These are phyloP conservation scores for Moniliophthora roreri DNA, from an alignment of 1,284 basidiomycete genomes.

Conservation along the genomic window DNA sequence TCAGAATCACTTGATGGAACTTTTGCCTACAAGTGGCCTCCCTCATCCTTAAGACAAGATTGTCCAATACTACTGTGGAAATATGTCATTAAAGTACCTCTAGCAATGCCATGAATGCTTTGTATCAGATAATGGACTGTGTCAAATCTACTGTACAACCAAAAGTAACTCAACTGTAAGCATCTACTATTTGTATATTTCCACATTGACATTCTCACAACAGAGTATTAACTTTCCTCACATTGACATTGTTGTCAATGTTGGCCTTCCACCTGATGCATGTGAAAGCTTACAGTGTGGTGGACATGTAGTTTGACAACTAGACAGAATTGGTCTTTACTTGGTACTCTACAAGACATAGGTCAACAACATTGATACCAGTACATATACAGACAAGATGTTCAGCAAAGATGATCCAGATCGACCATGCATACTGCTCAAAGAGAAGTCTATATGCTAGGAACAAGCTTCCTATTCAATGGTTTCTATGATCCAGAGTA, in stretches of 20 bases:
- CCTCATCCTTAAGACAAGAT: not conserved
- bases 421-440: not conserved
- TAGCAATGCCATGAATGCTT: not conserved
- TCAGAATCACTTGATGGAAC: not conserved
- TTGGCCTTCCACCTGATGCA: conserved; percentile 1
- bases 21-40: not conserved
- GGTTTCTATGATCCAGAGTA: too few species aligned
- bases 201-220: too few species aligned
- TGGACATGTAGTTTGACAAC: not conserved
- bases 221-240: conserved; percentile 10
- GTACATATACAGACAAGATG: not conserved
- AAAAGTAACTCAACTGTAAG: conserved; percentile 7
- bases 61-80: not conserved
- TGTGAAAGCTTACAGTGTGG: not conserved
- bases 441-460: not conserved
- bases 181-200: not conserved
- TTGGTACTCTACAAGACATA: not conserved
- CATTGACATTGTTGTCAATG: conserved; percentile 6
- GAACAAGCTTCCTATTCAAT: not conserved
- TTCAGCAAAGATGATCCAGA: not conserved
- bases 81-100: not conserved
- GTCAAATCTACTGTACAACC: not conserved
- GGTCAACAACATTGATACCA: not conserved
- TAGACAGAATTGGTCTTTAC: not conserved
- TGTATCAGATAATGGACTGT: not conserved